Base-by-base conservation (phyloP, 345 rosid species). In the Ceriops zippeliana region DNA sequence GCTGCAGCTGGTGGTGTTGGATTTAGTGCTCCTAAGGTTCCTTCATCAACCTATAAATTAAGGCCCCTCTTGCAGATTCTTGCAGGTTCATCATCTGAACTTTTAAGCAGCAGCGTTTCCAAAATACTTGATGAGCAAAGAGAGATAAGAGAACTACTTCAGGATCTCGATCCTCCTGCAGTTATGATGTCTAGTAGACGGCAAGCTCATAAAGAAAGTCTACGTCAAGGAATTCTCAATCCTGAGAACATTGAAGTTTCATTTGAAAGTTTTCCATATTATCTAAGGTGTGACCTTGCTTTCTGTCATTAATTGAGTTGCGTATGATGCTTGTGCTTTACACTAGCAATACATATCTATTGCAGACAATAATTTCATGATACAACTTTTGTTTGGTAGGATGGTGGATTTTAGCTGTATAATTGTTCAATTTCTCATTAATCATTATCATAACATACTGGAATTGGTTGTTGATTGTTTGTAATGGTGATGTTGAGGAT, bases 211-310 rank as follows among this genome's bases (percentile, higher is more conserved):
- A 96, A 82, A 74, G 97, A 96, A 54, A 82, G 86, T 82, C 68
- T 96, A 59, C 84, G 66, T 66, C 90, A 83, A 78, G 90, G 87
- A 79, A 78, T 92, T 78, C 77, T 90, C 37, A 76, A 73, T 77
- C 83, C 95, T 54, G 81, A 84, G 57, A 78, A 75, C 49, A 82
- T 92, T 66, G 98, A 90, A 11, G 84, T 90, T 77, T 84, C 99
- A 66, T 87, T 96, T 59, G 92, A 89, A 59, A 77, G 71, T 59
- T 96, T 96, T 72, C 98, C 99, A 16, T 96, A 96, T 68, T 96
- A 76, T 69, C 71, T 96, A 69, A 92, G 99, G 99, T 90, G 80
- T 63, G 17, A 4, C 34, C 52, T 59, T 56, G 26, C 58, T 54
- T 57, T 52, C 34, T 46, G 21, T 34, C 34, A 30, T 59, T 56